A percentile compares a stretch with the other conserved stretches of the same genome.
These are phyloP conservation scores for Eucalyptus viminalis DNA, from an alignment of 345 rosid genomes.

Conservation along the genomic window DNA sequence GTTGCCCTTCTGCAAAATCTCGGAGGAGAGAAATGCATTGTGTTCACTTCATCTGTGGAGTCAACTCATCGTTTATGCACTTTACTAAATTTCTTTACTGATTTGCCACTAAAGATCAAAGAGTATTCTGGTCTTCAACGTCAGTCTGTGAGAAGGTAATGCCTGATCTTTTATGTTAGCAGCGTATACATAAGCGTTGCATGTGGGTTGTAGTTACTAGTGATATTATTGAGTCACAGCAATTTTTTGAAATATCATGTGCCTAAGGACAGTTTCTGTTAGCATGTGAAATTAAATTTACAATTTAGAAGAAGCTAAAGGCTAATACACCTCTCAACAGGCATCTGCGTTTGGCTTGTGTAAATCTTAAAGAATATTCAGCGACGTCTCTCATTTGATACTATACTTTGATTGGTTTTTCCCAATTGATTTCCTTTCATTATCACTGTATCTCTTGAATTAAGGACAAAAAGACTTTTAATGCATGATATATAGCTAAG, in stretches of 20 bases:
- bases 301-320: neutral
- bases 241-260: neutral
- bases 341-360: neutral
- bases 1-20: slow-evolving; percentile 64
- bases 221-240: neutral
- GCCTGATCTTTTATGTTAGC: neutral
- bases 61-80: slow-evolving; percentile 78
- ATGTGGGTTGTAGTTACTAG: neutral
- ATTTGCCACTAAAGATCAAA: slow-evolving; percentile 58
- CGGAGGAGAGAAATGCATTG: slow-evolving; percentile 72
- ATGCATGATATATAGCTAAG: neutral
- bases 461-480: neutral
- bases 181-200: neutral
- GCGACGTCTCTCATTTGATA: neutral
- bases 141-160: slow-evolving; percentile 75
- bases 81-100: slow-evolving; percentile 65
- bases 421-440: neutral
- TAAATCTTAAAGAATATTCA: neutral
- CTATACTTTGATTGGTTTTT: neutral
- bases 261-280: neutral
- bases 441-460: neutral
- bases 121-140: slow-evolving; percentile 83
- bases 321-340: neutral
- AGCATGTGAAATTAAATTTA: neutral
- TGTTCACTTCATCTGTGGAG: slow-evolving; percentile 84